These are phyloP conservation scores for Geosmithia putterillii DNA, from an alignment of 2,329 filamentous ascomycete genomes.

Conservation along the genomic window DNA sequence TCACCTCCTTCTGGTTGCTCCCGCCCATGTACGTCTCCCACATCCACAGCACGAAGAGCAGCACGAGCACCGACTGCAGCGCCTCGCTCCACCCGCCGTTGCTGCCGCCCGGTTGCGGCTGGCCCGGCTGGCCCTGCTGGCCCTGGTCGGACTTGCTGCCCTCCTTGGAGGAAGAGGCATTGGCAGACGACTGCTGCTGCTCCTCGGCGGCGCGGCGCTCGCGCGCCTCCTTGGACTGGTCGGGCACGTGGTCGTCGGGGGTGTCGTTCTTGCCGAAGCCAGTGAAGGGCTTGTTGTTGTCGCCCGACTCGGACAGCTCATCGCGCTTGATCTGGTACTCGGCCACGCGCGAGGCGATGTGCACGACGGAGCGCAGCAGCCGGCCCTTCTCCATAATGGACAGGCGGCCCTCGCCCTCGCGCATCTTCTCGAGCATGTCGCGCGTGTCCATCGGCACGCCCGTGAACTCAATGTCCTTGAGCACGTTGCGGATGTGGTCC, in stretches of 20 bases:
- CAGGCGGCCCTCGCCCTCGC: slow-evolving; percentile 41
- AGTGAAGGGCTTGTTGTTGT: not conserved
- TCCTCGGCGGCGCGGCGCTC: not conserved
- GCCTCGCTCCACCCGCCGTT: slow-evolving; percentile 14
- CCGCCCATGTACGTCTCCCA: slow-evolving; percentile 1
- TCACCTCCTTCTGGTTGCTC: slow-evolving; percentile 54
- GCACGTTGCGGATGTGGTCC: slow-evolving; percentile 42
- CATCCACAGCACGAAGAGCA: slow-evolving; percentile 6
- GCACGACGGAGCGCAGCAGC: slow-evolving; percentile 21
- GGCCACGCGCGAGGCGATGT: slow-evolving; percentile 11
- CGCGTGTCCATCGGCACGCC: slow-evolving; percentile 60
- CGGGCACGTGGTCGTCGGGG: not conserved
- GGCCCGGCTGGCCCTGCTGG: not conserved
- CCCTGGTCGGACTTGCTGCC: not conserved
- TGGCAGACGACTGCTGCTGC: not conserved
- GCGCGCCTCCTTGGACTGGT: not conserved
- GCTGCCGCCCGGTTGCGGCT: not conserved
- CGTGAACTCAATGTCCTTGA: slow-evolving; percentile 50
- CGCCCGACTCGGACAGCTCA: not conserved
- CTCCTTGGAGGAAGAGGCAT: not conserved
- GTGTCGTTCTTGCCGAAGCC: not conserved
- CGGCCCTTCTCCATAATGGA: slow-evolving; percentile 23
- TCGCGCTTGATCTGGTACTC: slow-evolving; percentile 20
- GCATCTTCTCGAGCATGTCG: slow-evolving; percentile 41
- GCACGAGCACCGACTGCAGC: slow-evolving; percentile 21